Conservation (phyloP, 192 early-diverging fungal genomes). For the Diversispora eburnea region DNA sequence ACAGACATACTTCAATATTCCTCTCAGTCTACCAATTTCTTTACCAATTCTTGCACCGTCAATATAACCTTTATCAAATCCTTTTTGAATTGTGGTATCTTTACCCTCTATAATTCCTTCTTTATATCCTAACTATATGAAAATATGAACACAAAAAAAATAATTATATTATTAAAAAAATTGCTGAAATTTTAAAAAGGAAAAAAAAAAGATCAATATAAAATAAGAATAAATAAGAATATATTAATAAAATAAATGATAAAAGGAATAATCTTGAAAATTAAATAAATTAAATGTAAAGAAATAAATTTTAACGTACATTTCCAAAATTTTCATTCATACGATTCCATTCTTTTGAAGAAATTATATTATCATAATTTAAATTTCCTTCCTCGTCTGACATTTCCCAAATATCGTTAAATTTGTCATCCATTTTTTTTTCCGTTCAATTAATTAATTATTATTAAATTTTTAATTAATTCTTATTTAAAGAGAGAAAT, state of each 20-base stretch:
- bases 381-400: constrained; percentile 32
- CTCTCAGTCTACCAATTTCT: constrained; percentile 46
- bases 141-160: no score
- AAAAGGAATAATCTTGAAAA: background rate
- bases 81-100: constrained; percentile 47
- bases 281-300: background rate
- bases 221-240: background rate
- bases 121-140: constrained; percentile 51
- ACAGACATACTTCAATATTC: constrained; percentile 40
- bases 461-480: no score
- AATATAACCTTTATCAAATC: constrained; percentile 54
- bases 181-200: background rate
- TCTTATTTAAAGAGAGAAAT: no score
- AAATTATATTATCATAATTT: constrained; percentile 48
- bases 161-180: background rate
- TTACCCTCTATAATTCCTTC: constrained; percentile 60
- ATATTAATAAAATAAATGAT: background rate
- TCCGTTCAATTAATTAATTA: no score
- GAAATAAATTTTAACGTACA: constrained; percentile 30
- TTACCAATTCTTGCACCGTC: constrained; percentile 46
- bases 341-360: constrained; percentile 52
- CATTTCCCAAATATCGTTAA: constrained; percentile 46
- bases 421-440: background rate
- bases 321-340: constrained; percentile 57
- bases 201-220: background rate